These are phyloP conservation scores for Cyathus striatus DNA, from an alignment of 768 basidiomycete species.

Conservation along the genomic window DNA sequence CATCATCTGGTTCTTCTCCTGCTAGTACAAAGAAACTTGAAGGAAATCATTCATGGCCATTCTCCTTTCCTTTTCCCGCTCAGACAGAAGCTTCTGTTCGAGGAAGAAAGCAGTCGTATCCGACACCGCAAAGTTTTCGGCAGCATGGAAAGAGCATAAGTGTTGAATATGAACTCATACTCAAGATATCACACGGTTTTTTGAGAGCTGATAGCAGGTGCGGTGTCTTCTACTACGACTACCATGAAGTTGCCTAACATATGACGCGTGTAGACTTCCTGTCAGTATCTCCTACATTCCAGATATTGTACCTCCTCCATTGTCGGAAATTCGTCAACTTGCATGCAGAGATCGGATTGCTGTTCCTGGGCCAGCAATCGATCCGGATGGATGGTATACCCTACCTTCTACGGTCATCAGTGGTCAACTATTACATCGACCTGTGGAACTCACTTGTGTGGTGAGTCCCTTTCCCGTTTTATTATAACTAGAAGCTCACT, in stretches of 20 bases:
- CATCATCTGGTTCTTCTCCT: too few species aligned
- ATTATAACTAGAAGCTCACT: background rate
- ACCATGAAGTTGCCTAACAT: too few species aligned
- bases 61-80: slow-evolving; percentile 32
- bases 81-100: slow-evolving; percentile 18
- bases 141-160: slow-evolving; percentile 24
- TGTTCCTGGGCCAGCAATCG: slow-evolving; percentile 12
- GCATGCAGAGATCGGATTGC: slow-evolving; percentile 13
- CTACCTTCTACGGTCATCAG: slow-evolving; percentile 5
- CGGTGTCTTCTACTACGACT: too few species aligned
- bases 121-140: slow-evolving; percentile 28
- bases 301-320: slow-evolving; percentile 9
- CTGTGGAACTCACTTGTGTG: too few species aligned
- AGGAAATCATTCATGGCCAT: slow-evolving; percentile 32
- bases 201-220: slow-evolving; percentile 34
- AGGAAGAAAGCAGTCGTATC: slow-evolving; percentile 6
- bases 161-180: slow-evolving; percentile 30
- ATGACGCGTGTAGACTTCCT: too few species aligned
- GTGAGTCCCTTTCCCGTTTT: too few species aligned
- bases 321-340: slow-evolving; percentile 12
- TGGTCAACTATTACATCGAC: slow-evolving; percentile 4
- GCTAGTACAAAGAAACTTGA: too few species aligned
- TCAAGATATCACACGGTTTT: slow-evolving; percentile 30
- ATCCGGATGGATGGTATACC: slow-evolving; percentile 16
- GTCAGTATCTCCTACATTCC: slow-evolving; percentile 14